Base-by-base conservation (phyloP, 2,329 filamentous ascomycete genomes). In the Claviceps quebecensis region DNA sequence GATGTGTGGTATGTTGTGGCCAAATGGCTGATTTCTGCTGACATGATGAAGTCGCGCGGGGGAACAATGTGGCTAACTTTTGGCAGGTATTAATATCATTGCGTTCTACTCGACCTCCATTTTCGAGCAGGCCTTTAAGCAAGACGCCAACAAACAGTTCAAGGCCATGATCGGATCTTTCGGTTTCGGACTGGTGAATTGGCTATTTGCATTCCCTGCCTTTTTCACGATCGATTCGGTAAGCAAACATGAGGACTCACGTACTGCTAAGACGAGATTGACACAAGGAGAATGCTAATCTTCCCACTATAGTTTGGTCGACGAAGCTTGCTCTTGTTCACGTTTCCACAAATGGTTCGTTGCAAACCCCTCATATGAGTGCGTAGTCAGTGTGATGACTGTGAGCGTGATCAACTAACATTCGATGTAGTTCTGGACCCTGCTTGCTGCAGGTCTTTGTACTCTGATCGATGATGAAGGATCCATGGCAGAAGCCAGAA, bases 21-120 rank as follows among this genome's bases (percentile, higher is more conserved):
- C 26, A 16, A 23, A 8, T 19, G 8, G 14, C 14, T 14, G 11
- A 3, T 6, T 40, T n/a, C n/a, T 19, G 17, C 17, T 19, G 41
- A 17, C 9, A n/a, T 2, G 22, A 29, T n/a, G 43, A 17, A 14
- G 23, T 17, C 22, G 14, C 11, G 16, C 16, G 13, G 22, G 19
- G 9, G 14, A 7, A n/a, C n/a, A n/a, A 16, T 29, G 16, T 22
- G 11, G 9, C 48, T 53, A 49, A 46, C 23, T 13, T n/a, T 29
- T 11, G n/a, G 3, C 45, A 48, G 48, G 56, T 22, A 60, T 84
- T 66, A 86, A 86, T 62, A 84, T 86, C 56, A 83, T 87, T 53
- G 80, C 83, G 1, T 87, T 87, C 65, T 87, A 87, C 66, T 83
- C 78, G 0, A 82, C 78, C 1, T 82, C 80, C 8, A 71, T 81